Conservation (phyloP, 805 yeast genomes). For the Hanseniaspora taiwanica region DNA sequence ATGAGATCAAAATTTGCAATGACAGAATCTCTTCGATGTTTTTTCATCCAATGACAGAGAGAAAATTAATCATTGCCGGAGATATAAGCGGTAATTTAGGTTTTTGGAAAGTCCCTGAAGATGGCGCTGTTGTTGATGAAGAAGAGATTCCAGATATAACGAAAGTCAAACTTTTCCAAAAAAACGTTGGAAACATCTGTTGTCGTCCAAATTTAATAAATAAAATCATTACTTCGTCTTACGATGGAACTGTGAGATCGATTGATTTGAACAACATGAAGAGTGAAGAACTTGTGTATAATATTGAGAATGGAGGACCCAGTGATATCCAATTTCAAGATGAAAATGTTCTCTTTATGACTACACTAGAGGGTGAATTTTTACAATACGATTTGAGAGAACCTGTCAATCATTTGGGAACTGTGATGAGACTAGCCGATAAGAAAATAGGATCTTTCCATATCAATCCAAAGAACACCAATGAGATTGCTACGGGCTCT, state of each 20-base stretch:
- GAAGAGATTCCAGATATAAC: slow-evolving; percentile 39
- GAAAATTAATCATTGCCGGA: slow-evolving; percentile 62
- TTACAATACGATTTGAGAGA: slow-evolving; percentile 59
- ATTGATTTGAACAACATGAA: slow-evolving; percentile 52
- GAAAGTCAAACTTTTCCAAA: slow-evolving; percentile 62
- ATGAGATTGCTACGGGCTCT: slow-evolving; percentile 77
- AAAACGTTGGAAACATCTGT: slow-evolving; percentile 51
- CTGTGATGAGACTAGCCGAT: slow-evolving; percentile 47
- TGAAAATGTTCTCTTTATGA: slow-evolving; percentile 47
- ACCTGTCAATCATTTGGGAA: slow-evolving; percentile 16
- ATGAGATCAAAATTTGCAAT: slow-evolving; percentile 51
- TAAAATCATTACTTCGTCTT: slow-evolving; percentile 57
- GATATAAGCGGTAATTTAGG: slow-evolving; percentile 84
- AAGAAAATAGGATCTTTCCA: slow-evolving; percentile 88
- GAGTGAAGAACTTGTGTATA: slow-evolving; percentile 48
- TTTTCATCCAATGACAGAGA: slow-evolving; percentile 58
- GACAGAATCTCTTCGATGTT: slow-evolving; percentile 61
- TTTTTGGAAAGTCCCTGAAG: slow-evolving; percentile 55
- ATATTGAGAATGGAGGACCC: slow-evolving; percentile 49
- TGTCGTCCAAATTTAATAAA: slow-evolving; percentile 37
- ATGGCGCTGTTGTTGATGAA: slow-evolving; percentile 14
- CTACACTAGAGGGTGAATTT: slow-evolving; percentile 74
- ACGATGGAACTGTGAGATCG: slow-evolving; percentile 75
- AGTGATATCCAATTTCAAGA: slow-evolving; percentile 59
- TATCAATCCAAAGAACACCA: slow-evolving; percentile 48